Base-by-base conservation (phyloP, 768 basidiomycete genomes). In the Pleurotus cornucopiae region DNA sequence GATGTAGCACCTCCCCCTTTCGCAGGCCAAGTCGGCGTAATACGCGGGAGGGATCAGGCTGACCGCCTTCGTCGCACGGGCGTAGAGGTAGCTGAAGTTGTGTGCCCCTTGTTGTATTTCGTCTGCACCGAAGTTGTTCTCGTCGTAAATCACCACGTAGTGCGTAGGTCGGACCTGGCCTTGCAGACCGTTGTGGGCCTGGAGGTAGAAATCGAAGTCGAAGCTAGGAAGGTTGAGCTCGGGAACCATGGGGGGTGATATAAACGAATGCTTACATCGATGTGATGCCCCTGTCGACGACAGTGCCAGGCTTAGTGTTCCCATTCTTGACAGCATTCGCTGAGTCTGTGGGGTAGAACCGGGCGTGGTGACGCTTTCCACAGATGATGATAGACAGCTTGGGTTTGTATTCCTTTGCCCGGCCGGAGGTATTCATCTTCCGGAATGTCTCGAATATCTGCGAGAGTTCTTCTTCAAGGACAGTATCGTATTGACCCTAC, bases 11-110 rank as follows among this genome's bases (percentile, higher is more conserved):
- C 90, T 71, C 0, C 86, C 91, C 7, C 91, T 75, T 69, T 93
- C 90, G 66, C 89, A 91, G 1, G 89, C 91, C 49, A 92, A 69
- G 69, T 92, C 89, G 5, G 89, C 86, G 61, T 90, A 91, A 64
- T 90, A 90, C 0, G 89, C 89, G 0, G 89, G 79, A 0, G 91
- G 89, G 9, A 91, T 77, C 20, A 93, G 73, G 64, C 88, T 90
- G 26, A 94, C 92, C 0, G 90, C 86, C 62, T 89, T 87, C 2
- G 90, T 94, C 0, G 91, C 90, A 3, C 91, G 81, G 0, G 87
- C 90, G 61, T 89, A 94, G 12, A 89, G 73, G 63, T 91, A 92
- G 61, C 83, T 84, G 12, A 76, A 69, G 54, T 82, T 74, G 63
- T 92, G 80, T 0, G 88, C 83, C 1, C 89, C 86, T 57, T 84